Percentiles rank a stretch among this genome's conserved stretches.
These are phyloP conservation scores for Podospora fimiseda DNA, from an alignment of 495 filamentous ascomycete genomes.

Conservation along the genomic window DNA sequence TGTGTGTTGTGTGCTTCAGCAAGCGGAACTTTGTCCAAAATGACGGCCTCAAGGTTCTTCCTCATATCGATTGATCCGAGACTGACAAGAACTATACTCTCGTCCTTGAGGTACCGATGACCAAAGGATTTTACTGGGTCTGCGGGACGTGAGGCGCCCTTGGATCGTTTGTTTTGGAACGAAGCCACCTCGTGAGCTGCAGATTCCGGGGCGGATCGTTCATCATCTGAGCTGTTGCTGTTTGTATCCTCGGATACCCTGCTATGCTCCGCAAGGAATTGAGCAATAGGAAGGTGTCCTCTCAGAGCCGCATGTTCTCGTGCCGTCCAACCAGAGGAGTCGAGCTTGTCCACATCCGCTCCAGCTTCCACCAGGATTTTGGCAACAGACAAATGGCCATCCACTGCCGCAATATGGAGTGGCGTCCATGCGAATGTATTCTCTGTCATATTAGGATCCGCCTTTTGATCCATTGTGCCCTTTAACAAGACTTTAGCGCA, in stretches of 20 bases:
- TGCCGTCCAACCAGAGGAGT: conserved; percentile 90
- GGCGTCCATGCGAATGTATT: conserved; percentile 90
- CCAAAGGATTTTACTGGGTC: conserved; percentile 92
- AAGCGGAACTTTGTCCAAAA: conserved; percentile 82
- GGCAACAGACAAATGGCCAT: conserved; percentile 67
- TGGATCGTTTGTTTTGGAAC: conserved; percentile 43
- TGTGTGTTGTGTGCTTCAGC: conserved; percentile 83
- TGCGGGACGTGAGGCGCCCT: conserved; percentile 35
- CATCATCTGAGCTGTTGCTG: conserved; percentile 23
- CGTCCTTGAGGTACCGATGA: conserved; percentile 85
- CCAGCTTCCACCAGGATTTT: conserved; percentile 67
- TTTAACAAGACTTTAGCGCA: conserved; percentile 71
- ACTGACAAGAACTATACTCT: conserved; percentile 85
- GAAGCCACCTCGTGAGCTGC: conserved; percentile 47
- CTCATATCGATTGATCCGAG: conserved; percentile 90
- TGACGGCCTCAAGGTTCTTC: conserved; percentile 72
- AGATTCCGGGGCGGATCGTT: conserved; percentile 31
- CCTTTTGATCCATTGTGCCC: conserved; percentile 60
- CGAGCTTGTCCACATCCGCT: conserved; percentile 61
- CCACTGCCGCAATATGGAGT: conserved; percentile 83
- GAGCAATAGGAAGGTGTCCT: conserved; percentile 76
- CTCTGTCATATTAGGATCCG: conserved; percentile 71
- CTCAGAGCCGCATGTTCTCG: conserved; percentile 87
- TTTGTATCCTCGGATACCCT: conserved; percentile 20
- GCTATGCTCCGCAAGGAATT: conserved; percentile 46